These are phyloP conservation scores for Phialophora verrucosa DNA, from an alignment of 2,329 filamentous ascomycete species.

Conservation along the genomic window DNA sequence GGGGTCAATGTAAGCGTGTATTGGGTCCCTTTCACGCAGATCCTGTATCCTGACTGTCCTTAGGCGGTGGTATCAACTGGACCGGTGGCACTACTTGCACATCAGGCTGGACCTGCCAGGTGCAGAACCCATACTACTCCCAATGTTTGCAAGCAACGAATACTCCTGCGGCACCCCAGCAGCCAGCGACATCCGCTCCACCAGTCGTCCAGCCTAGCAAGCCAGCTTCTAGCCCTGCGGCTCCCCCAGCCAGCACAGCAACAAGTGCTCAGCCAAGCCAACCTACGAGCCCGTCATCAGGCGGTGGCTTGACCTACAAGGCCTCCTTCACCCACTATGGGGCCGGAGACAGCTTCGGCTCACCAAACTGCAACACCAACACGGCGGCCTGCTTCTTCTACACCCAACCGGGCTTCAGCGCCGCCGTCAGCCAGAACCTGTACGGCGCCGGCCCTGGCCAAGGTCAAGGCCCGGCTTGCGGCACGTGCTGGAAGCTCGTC, in stretches of 20 bases:
- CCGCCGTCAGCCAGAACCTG: constrained; percentile 48
- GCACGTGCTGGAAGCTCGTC: constrained; percentile 49
- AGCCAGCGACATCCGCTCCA: constrained; percentile 10
- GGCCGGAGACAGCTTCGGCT: constrained; percentile 43
- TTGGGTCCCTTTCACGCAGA: not conserved
- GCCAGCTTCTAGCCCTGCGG: constrained; percentile 3
- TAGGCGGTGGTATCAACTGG: constrained; percentile 45
- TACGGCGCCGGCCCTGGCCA: constrained; percentile 47
- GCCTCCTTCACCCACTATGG: constrained; percentile 48
- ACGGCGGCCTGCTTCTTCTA: constrained; percentile 47
- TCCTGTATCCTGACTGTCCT: not conserved
- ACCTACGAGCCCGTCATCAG: constrained; percentile 22
- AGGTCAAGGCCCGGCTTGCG: constrained; percentile 49
- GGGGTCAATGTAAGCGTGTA: constrained; percentile 30
- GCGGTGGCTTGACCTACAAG: constrained; percentile 35
- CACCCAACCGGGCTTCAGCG: constrained; percentile 45
- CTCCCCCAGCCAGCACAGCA: constrained; percentile 12
- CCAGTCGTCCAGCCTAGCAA: constrained; percentile 8
- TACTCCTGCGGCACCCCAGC: constrained; percentile 5
- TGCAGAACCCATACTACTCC: constrained; percentile 46
- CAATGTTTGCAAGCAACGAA: constrained; percentile 43
- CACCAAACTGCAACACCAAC: constrained; percentile 46
- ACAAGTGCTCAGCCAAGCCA: constrained; percentile 19
- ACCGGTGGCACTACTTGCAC: constrained; percentile 45
- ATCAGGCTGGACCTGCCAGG: constrained; percentile 45